These are phyloP conservation scores for Serendipita sp. DNA, from an alignment of 768 basidiomycete genomes.

Conservation along the genomic window DNA sequence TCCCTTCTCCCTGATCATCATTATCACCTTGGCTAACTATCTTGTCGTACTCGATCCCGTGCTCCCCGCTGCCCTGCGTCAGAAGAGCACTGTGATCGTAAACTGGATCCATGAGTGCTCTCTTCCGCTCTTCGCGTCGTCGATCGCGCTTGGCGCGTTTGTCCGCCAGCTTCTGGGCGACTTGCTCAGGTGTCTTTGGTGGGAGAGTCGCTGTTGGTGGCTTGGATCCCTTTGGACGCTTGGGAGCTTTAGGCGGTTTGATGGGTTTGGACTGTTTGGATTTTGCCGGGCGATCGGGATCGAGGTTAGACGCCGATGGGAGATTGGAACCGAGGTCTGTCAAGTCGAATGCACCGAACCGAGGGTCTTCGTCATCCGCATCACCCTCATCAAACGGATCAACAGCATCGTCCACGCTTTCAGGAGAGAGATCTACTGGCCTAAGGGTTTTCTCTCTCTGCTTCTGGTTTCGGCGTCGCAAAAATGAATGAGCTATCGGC, in stretches of 20 bases:
- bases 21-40: background rate
- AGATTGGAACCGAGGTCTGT: background rate
- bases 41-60: background rate
- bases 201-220: background rate
- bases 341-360: background rate
- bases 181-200: conserved; percentile 13
- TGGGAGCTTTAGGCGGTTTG: conserved; percentile 15
- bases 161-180: conserved; percentile 21
- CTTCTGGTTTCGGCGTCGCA: background rate
- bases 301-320: background rate
- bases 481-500: background rate
- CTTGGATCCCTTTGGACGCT: background rate
- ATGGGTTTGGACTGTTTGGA: background rate
- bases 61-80: background rate
- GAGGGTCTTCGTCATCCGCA: background rate
- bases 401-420: too few relatives aligned
- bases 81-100: conserved; percentile 7
- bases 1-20: background rate
- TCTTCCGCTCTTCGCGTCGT: conserved; percentile 32
- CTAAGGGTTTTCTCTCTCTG: background rate
- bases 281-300: background rate
- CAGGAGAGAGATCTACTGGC: background rate
- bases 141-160: conserved; percentile 36
- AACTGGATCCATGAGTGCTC: conserved; percentile 14
- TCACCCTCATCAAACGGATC: background rate